Conservation (phyloP, 2,329 filamentous ascomycete genomes). For the Microascus cirrosus region DNA sequence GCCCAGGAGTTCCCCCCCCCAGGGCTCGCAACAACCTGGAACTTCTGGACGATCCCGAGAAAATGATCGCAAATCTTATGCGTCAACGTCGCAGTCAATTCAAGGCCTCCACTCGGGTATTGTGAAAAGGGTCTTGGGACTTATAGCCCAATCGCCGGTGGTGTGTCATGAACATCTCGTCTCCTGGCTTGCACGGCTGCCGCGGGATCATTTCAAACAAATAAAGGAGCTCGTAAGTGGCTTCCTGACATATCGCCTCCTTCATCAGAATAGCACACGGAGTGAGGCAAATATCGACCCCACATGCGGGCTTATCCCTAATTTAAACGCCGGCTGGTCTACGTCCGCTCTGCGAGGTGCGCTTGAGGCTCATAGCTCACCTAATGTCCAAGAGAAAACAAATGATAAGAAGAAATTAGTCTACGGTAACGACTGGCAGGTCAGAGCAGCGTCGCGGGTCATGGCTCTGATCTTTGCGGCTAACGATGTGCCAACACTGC, state of each 20-base stretch:
- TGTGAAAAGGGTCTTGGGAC: constrained; percentile 71
- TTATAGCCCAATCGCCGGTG: constrained; percentile 64
- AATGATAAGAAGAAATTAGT: constrained; percentile 27
- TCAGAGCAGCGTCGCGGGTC: constrained; percentile 67
- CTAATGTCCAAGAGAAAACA: neutral
- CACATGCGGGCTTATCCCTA: constrained; percentile 60
- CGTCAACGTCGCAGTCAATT: neutral
- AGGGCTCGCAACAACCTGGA: no score
- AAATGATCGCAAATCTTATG: neutral
- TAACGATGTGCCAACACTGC: constrained; percentile 45
- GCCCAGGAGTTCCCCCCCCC: constrained; percentile 10
- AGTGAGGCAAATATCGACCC: constrained; percentile 48
- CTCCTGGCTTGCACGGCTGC: constrained; percentile 65
- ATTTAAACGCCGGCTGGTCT: constrained; percentile 53
- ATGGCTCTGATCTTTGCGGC: constrained; percentile 74
- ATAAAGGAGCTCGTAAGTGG: constrained; percentile 67
- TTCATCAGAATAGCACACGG: constrained; percentile 58
- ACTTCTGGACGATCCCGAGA: neutral
- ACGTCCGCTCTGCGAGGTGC: constrained; percentile 68
- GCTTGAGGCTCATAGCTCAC: constrained; percentile 36
- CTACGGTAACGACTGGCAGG: constrained; percentile 83
- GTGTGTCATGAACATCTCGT: constrained; percentile 69
- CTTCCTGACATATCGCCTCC: constrained; percentile 73
- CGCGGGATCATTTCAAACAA: constrained; percentile 55
- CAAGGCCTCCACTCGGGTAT: constrained; percentile 35